phyloP scores from a whole-genome alignment of 768 basidiomycete genomes.

The Kwoniella europaea region DNA sequence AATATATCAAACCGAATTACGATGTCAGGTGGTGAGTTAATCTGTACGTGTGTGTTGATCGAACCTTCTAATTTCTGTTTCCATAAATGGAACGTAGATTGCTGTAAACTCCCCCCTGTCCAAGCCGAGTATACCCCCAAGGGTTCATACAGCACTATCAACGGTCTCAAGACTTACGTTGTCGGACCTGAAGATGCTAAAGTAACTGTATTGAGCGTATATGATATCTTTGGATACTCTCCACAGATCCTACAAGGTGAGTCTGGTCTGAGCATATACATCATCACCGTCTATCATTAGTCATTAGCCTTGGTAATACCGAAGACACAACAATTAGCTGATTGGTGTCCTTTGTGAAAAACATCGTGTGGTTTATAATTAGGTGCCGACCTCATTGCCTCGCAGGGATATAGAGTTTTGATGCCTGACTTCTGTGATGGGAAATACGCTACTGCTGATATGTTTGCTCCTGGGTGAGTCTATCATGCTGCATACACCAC shows the following conservation, averaged over 20 bases:
- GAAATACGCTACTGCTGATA: slow-evolving; percentile 62
- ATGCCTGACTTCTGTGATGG: slow-evolving; percentile 72
- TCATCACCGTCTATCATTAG: not conserved
- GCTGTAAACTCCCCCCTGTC: slow-evolving; percentile 48
- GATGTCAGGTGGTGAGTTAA: slow-evolving; percentile 11
- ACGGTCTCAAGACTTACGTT: slow-evolving; percentile 51
- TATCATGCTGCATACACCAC: slow-evolving; percentile 34
- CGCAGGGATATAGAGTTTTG: slow-evolving; percentile 65
- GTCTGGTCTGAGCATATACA: slow-evolving; percentile 7
- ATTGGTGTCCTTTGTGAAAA: not conserved
- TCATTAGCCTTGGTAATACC: too few relatives aligned
- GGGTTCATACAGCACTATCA: slow-evolving; percentile 35
- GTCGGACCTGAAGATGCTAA: slow-evolving; percentile 44
- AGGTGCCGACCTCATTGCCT: slow-evolving; percentile 70
- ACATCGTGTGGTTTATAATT: not conserved
- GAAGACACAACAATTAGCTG: too few relatives aligned
- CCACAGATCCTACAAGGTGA: slow-evolving; percentile 55
- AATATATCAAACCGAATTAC: not conserved
- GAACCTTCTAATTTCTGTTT: too few relatives aligned
- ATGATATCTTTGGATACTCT: slow-evolving; percentile 51
- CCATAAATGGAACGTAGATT: slow-evolving; percentile 24
- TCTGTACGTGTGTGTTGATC: not conserved
- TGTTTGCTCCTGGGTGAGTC: slow-evolving; percentile 62
- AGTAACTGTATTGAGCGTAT: slow-evolving; percentile 44
- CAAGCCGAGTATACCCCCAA: slow-evolving; percentile 47